Conservation (phyloP, 495 filamentous ascomycete genomes). For the Penicillium longicatenatum region DNA sequence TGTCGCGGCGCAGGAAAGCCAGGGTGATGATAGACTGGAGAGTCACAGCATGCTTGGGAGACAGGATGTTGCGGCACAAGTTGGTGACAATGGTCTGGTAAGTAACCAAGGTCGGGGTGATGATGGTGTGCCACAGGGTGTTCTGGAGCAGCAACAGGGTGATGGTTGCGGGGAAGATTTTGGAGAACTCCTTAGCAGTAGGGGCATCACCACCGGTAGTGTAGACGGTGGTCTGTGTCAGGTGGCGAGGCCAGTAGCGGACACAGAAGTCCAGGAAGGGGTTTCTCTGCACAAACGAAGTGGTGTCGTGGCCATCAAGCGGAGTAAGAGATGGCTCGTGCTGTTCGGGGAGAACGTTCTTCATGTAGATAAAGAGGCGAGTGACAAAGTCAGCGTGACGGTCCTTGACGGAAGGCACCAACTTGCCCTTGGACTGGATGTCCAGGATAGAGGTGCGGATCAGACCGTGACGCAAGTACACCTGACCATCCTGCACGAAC, state of each 20-base stretch:
- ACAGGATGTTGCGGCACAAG: conserved; percentile 30
- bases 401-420: conserved; percentile 31
- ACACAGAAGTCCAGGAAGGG: conserved; percentile 40
- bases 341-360: conserved; percentile 27
- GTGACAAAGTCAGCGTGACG: conserved; percentile 34
- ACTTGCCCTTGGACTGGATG: conserved; percentile 30
- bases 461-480: conserved; percentile 37
- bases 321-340: conserved; percentile 32
- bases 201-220: conserved; percentile 27
- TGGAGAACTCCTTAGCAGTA: conserved; percentile 31
- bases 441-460: conserved; percentile 35
- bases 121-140: conserved; percentile 34
- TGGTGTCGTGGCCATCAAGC: conserved; percentile 25
- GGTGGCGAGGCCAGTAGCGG: conserved; percentile 39
- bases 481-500: conserved; percentile 35
- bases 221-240: conserved; percentile 29
- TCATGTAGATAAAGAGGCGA: conserved; percentile 35
- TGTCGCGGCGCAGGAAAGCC: conserved; percentile 26
- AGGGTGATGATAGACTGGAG: conserved; percentile 32
- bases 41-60: conserved; percentile 23
- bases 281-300: conserved; percentile 20
- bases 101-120: conserved; percentile 27
- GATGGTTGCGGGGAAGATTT: conserved; percentile 29
- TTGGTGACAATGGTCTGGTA: conserved; percentile 31
- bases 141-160: conserved; percentile 32